Evolutionary conservation across 2,329 filamentous ascomycete genomes (phyloP).

Genomic region (Talaromyces islandicus): DNA sequence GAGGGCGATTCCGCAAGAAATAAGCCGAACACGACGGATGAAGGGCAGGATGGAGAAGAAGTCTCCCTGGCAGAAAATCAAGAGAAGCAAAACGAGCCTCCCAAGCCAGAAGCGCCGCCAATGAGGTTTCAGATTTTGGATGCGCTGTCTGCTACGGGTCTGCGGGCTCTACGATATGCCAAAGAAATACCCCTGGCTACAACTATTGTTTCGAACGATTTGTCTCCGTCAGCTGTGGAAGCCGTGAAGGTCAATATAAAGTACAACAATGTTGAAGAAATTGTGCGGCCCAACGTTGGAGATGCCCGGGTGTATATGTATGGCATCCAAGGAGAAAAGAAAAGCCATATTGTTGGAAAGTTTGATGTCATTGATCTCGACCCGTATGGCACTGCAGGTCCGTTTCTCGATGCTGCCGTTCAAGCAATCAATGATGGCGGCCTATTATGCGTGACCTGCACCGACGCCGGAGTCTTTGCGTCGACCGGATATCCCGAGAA

Average conservation of each 20-base stretch:
- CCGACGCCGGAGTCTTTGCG: conserved; percentile 90
- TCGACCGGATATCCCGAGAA: conserved; percentile 94
- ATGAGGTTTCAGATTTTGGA: conserved; percentile 78
- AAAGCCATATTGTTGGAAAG: conserved; percentile 40
- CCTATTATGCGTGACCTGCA: conserved; percentile 90
- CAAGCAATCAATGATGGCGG: conserved; percentile 85
- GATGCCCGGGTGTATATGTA: conserved; percentile 95
- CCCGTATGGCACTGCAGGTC: conserved; percentile 87
- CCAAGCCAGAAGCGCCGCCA: conserved; percentile 12
- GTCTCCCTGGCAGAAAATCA: neutral
- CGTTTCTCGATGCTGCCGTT: conserved; percentile 85
- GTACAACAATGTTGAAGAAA: conserved; percentile 69
- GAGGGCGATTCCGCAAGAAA: neutral
- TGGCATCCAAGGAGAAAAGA: conserved; percentile 42
- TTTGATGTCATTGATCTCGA: conserved; percentile 97
- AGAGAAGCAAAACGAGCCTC: neutral
- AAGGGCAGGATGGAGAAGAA: neutral
- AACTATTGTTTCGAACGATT: conserved; percentile 80
- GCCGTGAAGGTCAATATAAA: conserved; percentile 79
- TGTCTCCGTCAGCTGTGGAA: conserved; percentile 68
- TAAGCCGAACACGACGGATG: neutral
- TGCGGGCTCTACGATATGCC: conserved; percentile 85
- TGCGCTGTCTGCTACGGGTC: conserved; percentile 86
- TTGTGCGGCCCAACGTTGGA: conserved; percentile 66
- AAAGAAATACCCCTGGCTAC: conserved; percentile 83